phyloP scores from a whole-genome alignment of 441 rosid genomes.

The Brassica hybrid region DNA sequence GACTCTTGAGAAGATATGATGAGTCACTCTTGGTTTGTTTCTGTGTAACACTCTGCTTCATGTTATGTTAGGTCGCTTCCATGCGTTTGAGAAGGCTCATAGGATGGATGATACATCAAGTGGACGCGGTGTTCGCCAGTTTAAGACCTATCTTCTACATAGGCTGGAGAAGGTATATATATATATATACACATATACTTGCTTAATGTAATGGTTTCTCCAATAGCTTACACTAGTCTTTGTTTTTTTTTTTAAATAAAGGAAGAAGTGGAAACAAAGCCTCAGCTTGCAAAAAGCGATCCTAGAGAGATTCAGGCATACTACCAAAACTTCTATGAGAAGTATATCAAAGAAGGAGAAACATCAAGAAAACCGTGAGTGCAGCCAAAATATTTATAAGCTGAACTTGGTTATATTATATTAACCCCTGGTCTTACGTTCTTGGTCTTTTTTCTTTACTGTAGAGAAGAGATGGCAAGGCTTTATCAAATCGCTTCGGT shows the following conservation, averaged over 20 bases:
- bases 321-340: slow-evolving; percentile 66
- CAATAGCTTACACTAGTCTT: no score
- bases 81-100: slow-evolving; percentile 52
- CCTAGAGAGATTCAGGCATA: slow-evolving; percentile 71
- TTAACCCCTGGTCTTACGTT: slow-evolving; percentile 24
- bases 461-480: slow-evolving; percentile 94
- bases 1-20: no score
- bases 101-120: slow-evolving; percentile 48
- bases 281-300: slow-evolving; percentile 60
- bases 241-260: no score
- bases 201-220: background rate
- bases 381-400: slow-evolving; percentile 3
- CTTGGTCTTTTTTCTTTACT: slow-evolving; percentile 24
- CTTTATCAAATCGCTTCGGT: slow-evolving; percentile 81
- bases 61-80: slow-evolving; percentile 38
- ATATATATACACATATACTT: slow-evolving; percentile 23
- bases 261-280: slow-evolving; percentile 72
- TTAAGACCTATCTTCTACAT: slow-evolving; percentile 81
- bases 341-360: slow-evolving; percentile 69
- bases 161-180: slow-evolving; percentile 68
- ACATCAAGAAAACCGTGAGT: slow-evolving; percentile 77
- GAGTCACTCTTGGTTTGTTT: no score
- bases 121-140: slow-evolving; percentile 92
- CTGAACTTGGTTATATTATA: slow-evolving; percentile 27
- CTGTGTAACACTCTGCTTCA: background rate